Evolutionary conservation across 768 basidiomycete genomes (phyloP), one percentile per base, ranked within the genome.

Genomic region (Naganishia friedmannii): DNA sequence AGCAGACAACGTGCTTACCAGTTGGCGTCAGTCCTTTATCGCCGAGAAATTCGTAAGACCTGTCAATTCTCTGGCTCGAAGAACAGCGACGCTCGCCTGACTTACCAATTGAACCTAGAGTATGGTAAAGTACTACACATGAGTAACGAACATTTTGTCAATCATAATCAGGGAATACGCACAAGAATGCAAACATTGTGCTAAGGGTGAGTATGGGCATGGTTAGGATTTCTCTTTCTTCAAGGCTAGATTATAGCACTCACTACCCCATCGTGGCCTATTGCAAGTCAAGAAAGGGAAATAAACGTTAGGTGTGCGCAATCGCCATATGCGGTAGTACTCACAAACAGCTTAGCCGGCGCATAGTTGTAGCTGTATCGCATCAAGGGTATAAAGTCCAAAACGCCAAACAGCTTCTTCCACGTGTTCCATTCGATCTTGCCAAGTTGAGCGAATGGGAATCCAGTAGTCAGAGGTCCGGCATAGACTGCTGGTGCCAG

Each of bases 331-430:
- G 54, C 77, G 19, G 7, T 19, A 2, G 19, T 23, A 63, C 60
- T 45, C 39, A 63, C 84, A 67, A 84, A 85, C 1, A 83, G 58
- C 67, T 78, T 79, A 3, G 83, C 78, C 3, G 85, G 85, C 10
- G 79, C 81, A 70, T 77, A 82, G 68, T 84, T 79, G 75, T 84
- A 85, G 13, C 83, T 78, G 76, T 80, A 80, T n/a, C 83, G 74
- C 84, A 85, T 85, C 48, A 85, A 75, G 3, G 85, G 85, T 57
- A 85, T 85, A 69, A 85, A 85, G 73, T 85, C 85, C 72, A 84
- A 76, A 0, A 84, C 83, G 71, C 83, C 84, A 72, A 85, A 85
- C 66, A 84, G 73, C 56, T 81, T 72, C 66, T 82, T 81, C 85
- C 84, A 85, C 3, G 77, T 78, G 34, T 74, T 79, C 84, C 84